Conservation (phyloP, 495 filamentous ascomycete species). For the Talaromyces adpressus region DNA sequence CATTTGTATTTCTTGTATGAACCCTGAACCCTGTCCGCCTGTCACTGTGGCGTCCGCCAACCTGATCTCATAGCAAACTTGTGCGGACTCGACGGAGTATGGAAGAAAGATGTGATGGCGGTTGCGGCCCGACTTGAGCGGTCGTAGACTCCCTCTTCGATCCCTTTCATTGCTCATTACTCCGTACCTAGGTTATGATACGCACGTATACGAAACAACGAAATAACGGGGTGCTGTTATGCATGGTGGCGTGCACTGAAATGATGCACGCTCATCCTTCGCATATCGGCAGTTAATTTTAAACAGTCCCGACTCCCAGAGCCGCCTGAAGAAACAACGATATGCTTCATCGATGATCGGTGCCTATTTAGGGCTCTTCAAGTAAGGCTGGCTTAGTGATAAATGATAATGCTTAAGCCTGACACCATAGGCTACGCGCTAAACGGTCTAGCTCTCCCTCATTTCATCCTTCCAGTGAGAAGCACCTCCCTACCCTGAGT, state of each 20-base stretch:
- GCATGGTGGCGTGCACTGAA: slow-evolving; percentile 1
- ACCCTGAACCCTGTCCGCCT: neutral
- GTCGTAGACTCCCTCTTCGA: neutral
- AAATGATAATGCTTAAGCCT: neutral
- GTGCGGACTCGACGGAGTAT: neutral
- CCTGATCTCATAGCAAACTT: neutral
- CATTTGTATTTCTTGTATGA: neutral
- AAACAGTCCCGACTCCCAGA: neutral
- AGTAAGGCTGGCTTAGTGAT: neutral
- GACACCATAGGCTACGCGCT: neutral
- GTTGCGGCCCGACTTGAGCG: no score
- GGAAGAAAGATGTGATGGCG: neutral
- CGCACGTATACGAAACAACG: neutral
- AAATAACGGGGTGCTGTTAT: neutral
- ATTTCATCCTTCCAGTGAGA: neutral
- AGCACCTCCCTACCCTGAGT: neutral
- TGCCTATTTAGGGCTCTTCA: neutral
- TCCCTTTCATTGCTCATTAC: neutral
- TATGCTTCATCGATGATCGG: neutral
- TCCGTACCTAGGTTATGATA: neutral
- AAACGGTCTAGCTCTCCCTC: neutral
- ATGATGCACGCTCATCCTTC: neutral
- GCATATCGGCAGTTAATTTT: neutral
- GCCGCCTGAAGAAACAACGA: neutral
- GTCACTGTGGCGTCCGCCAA: neutral